Evolutionary conservation across 345 rosid species (phyloP).

Genomic region (Eucalyptus marginata): DNA sequence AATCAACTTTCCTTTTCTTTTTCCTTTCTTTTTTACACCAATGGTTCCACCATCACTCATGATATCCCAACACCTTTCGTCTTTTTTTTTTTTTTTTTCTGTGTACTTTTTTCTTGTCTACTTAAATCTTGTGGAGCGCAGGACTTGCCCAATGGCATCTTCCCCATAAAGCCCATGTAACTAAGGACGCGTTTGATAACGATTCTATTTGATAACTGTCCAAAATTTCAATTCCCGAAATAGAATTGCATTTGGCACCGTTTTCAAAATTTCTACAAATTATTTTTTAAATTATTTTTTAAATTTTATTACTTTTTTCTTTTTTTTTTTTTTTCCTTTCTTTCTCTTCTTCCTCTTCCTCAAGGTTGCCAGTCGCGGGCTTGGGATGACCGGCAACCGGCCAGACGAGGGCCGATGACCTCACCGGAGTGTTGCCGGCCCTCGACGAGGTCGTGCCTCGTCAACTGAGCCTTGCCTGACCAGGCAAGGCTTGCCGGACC

Average conservation of each 20-base stretch:
- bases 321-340: too few species aligned
- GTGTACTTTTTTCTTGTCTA: not conserved
- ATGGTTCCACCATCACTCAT: not conserved
- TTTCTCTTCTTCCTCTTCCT: too few species aligned
- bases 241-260: too few species aligned
- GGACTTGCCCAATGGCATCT: not conserved
- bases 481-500: rapidly evolving
- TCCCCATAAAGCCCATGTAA: too few species aligned
- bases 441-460: rapidly evolving
- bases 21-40: not conserved
- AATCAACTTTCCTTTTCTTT: not conserved
- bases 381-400: rapidly evolving
- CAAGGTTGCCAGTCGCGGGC: rapidly evolving
- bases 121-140: not conserved
- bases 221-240: too few species aligned
- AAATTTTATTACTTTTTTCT: too few species aligned
- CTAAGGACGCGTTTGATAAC: rapidly evolving
- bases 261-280: too few species aligned
- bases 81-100: too few species aligned
- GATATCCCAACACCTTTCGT: not conserved
- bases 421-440: rapidly evolving
- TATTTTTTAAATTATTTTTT: too few species aligned
- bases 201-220: rapidly evolving
- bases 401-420: rapidly evolving
- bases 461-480: rapidly evolving